Evolutionary conservation across 1,139 yeast genomes (phyloP).

Genomic region (Pneumocystis sp.): DNA sequence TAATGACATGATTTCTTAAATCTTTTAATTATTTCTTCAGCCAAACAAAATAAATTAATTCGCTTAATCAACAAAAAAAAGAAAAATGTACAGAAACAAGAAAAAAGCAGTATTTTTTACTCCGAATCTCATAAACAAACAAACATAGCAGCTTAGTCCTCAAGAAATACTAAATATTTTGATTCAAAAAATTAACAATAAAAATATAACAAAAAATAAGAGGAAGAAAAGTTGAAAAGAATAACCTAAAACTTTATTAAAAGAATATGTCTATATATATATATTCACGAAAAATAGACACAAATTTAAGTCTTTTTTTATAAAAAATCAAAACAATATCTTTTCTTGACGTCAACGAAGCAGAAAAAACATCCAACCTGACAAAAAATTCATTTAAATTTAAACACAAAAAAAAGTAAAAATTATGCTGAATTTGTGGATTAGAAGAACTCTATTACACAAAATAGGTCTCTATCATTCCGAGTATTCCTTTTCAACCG

Average conservation of each 20-base stretch:
- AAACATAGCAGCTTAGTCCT: constrained; percentile 7
- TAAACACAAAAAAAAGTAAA: neutral
- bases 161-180: neutral
- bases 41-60: neutral
- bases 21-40: neutral
- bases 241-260: too few relatives aligned
- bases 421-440: neutral
- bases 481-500: neutral
- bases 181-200: too few relatives aligned
- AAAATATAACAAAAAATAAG: too few relatives aligned
- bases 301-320: neutral
- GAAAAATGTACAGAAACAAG: neutral
- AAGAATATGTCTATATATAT: neutral
- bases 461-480: neutral
- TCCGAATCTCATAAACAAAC: neutral
- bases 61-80: neutral
- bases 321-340: neutral
- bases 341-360: neutral
- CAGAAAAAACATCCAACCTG: neutral
- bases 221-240: neutral
- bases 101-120: neutral
- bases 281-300: too few relatives aligned
- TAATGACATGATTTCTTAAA: constrained; percentile 20
- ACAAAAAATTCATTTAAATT: neutral
- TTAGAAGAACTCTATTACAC: neutral